A percentile compares a stretch with the other conserved stretches of the same genome.
Conservation (phyloP, 2,329 filamentous ascomycete species). For the Hymenoscyphus fructigenus region DNA sequence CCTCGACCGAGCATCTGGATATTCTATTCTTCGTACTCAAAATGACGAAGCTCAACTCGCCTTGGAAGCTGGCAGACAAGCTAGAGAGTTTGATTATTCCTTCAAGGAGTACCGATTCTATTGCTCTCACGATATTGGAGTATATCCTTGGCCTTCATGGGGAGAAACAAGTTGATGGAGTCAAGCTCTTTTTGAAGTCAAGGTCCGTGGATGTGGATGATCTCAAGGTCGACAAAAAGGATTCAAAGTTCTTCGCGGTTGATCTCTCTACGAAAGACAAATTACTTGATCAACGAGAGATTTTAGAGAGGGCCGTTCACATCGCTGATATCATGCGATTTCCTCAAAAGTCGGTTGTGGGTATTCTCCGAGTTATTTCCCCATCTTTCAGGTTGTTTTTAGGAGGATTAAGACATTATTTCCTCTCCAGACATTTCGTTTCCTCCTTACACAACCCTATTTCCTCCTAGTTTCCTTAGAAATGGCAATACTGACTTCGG, state of each 20-base stretch:
- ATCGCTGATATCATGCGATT: conserved; percentile 12
- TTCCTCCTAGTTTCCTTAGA: no score
- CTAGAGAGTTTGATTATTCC: neutral
- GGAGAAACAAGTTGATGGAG: neutral
- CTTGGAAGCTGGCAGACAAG: neutral
- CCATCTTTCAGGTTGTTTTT: no score
- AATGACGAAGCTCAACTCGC: neutral
- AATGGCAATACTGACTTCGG: no score
- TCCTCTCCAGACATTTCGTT: no score
- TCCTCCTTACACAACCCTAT: no score
- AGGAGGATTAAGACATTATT: no score
- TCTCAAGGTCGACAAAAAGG: conserved; percentile 1
- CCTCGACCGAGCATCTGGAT: conserved; percentile 1
- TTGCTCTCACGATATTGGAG: neutral
- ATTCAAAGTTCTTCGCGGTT: neutral
- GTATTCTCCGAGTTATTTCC: no score
- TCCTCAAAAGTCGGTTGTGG: conserved; percentile 9
- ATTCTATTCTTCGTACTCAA: neutral
- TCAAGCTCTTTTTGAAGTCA: neutral
- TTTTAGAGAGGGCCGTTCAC: conserved; percentile 9
- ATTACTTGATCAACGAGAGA: conserved; percentile 9
- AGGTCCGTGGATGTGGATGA: conserved; percentile 7
- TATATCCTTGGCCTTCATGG: neutral
- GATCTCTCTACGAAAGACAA: conserved; percentile 1
- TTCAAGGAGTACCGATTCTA: neutral